Base-by-base conservation (phyloP, 2,329 filamentous ascomycete species). In the Aspergillus caelatus region DNA sequence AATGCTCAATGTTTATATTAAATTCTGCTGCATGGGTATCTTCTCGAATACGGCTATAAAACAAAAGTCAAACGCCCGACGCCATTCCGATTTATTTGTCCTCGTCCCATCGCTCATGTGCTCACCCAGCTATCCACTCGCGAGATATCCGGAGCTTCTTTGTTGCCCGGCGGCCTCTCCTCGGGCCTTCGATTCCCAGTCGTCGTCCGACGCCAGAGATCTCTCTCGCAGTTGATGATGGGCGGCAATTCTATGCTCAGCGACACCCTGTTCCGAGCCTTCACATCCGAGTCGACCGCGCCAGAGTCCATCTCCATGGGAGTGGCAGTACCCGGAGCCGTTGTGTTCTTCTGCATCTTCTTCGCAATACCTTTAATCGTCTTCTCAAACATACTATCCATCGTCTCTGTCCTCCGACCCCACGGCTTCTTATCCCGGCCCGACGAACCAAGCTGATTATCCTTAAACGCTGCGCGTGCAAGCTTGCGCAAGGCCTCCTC, bases 401-500 rank as follows among this genome's bases (percentile, higher is more conserved):
- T 82, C 56, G 71, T 79, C 68, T 77, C 76, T 43, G 65, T 67
- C 63, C 78, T 71, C 60, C 75, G 68, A 50, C 77, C 76, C 77
- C 78, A 78, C 16, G 73, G 71, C 65, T 71, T 75, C 69, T 79
- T 79, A 58, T 81, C 77, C 53, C 75, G 74, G 43, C 77, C 80
- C 32, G 78, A 77, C 16, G 77, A 77, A 58, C 79, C 79, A 3
- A 73, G 70, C 41, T 80, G 74, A 26, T 78, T 78, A 57, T 80
- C 72, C 64, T 81, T 76, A 62, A 75, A 78, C 14, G 78, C 79
- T 1, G 82, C 82, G 30, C 85, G 84, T 4, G 83, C 81, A 71
- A 91, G 78, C 70, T 87, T 89, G 56, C 88, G 80, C 66, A 91
- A 75, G 23, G 88, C 88, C 70, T 89, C 85, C 73, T 90, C 88